These are phyloP conservation scores for Filobasidium wieringae DNA, from an alignment of 768 basidiomycete species.

Conservation along the genomic window DNA sequence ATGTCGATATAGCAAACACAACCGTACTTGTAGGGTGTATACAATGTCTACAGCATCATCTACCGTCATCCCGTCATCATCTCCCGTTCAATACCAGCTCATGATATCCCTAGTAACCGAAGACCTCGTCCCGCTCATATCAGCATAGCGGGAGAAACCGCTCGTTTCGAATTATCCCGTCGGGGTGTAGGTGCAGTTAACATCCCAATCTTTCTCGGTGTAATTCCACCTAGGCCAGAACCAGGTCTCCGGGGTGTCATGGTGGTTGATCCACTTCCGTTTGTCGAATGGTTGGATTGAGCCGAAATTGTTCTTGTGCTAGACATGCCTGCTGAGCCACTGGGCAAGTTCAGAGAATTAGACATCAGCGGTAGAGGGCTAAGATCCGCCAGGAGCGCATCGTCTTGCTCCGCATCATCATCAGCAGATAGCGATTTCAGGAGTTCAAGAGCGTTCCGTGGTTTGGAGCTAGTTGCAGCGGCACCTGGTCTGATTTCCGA, in stretches of 20 bases:
- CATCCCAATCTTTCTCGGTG: neutral
- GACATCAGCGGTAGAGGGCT: neutral
- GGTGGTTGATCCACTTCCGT: neutral
- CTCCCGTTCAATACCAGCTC: no score
- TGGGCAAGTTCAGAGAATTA: no score
- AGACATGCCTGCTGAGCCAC: neutral
- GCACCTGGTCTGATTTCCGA: neutral
- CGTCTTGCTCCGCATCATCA: neutral
- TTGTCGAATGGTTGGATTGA: no score
- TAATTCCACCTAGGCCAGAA: neutral
- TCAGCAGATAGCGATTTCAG: neutral
- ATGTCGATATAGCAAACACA: no score
- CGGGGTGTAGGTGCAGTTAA: neutral
- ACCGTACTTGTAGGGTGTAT: no score
- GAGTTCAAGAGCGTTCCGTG: neutral
- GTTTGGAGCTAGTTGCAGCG: neutral
- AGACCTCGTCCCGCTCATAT: no score
- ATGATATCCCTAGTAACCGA: no score
- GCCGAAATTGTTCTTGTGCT: neutral
- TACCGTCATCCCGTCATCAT: no score
- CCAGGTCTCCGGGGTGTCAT: neutral
- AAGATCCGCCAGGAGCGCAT: neutral
- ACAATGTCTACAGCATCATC: no score
- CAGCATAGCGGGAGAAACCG: conserved; percentile 1
- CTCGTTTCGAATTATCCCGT: neutral